Evolutionary conservation across 352 stramenopile species (phyloP), one percentile per base, ranked within the genome.

Genomic region (Chrysophaeum taylorii): DNA sequence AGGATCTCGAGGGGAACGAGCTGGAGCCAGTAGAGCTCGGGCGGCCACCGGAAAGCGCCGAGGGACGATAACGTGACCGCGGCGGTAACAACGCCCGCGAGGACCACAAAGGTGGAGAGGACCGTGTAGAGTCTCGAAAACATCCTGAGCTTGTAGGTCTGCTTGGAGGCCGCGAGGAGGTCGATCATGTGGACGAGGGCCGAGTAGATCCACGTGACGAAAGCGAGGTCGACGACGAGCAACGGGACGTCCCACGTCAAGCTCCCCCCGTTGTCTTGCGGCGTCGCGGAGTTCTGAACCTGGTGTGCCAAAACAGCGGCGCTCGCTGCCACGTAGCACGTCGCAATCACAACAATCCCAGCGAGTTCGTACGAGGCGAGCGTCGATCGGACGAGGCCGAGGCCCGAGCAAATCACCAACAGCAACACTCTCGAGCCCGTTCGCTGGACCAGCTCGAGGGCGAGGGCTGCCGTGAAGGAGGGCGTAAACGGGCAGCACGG

Each of bases 21-120:
- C 57, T 66, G 57, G 57, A 33, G 5, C 57, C 57, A 66, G 57
- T 66, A 66, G 57, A 66, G 31, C 57, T 66, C 12, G 16, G 23
- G 33, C 1, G 57, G 57, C 57, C 57, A 66, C 14, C 31, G 7
- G 57, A 66, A 66, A 36, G 31, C 2, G 7, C 15, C 31, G 12
- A 25, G 31, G 14, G 16, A 14, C 2, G 2, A 27, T 2, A 35
- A 5, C 23, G 45, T 45, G 36, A 45, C 45, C 23, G 45, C 9
- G 33, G 27, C 33, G 1, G 18, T 48, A 5, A 66, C 16, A 2
- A 66, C 27, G 33, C 33, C 27, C 2, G 45, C 57, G 33, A 66
- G 57, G 36, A 1, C 9, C 2, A 66, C 57, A 35, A 66, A 66
- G 18, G 33, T n/a, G 4, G 14, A 31, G 33, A 66, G 25, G 1